Base-by-base conservation (phyloP, 2,329 filamentous ascomycete genomes). In the Pseudogymnoascus sp. region DNA sequence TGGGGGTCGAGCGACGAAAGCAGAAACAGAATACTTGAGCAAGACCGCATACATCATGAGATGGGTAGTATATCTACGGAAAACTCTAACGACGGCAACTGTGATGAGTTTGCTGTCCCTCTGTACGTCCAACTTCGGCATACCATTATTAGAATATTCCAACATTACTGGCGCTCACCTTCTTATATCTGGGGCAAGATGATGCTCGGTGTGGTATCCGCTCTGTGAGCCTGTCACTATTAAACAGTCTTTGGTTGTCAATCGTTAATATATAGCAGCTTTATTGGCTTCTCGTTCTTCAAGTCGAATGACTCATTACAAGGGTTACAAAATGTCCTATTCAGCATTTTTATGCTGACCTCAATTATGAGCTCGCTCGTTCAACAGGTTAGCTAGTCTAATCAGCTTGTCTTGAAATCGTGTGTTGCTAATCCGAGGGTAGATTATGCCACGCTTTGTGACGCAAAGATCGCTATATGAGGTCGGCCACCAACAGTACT, bases 141-240 rank as follows among this genome's bases (percentile, higher is more conserved):
- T 31, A 31, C 28, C 6, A 31, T 31, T 31, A 31, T 31, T 31
- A 31, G 88, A 65, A 83, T 89, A 8, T 89, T 89, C 74, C 79
- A 87, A 69, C 88, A 90, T 71, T 89, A 89, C 78, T 91, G 88
- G 88, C 83, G 89, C 59, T 88, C 82, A 2, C 89, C 89, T 0
- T 79, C 82, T 1, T 91, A 91, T 75, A 88, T 91, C 69, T 90
- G 88, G 75, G 84, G 86, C 62, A 91, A 91, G 76, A 70, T 79
- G 1, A 75, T 79, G 2, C 81, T 89, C 31, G 84, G 81, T 66
- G 73, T 80, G 41, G 71, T 79, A 19, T 66, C 71, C 14, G 78
- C 80, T 12, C 77, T 89, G 8, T 88, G 28, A 31, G 28, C 28
- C 28, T 31, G 6, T 31, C 28, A 31, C 28, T 31, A 31, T 31